A percentile compares a stretch with the other conserved stretches of the same genome.
phyloP scores from a whole-genome alignment of 75 land plant species.

The Sequoiadendron giganteum region DNA sequence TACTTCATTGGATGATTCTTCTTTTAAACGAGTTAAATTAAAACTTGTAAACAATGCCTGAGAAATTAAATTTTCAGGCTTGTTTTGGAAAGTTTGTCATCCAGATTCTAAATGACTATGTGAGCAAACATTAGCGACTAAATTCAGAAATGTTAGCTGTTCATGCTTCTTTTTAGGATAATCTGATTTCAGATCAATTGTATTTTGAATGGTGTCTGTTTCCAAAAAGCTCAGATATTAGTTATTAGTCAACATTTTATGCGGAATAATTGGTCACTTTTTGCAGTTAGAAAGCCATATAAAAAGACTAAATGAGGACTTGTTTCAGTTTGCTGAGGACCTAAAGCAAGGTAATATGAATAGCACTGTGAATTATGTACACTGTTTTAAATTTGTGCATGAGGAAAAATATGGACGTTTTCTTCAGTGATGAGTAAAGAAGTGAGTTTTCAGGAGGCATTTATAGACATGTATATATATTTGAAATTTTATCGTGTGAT shows the following conservation, averaged over 20 bases:
- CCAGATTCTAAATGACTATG: background rate
- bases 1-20: background rate
- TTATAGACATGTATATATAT: background rate
- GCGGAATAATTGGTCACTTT: background rate
- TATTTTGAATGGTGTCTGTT: background rate
- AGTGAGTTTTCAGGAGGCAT: background rate
- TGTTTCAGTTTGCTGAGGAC: constrained; percentile 86
- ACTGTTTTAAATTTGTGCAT: background rate
- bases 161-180: background rate
- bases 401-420: background rate
- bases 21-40: background rate
- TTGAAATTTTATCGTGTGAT: background rate
- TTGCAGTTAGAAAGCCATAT: constrained; percentile 88
- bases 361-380: background rate
- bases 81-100: background rate
- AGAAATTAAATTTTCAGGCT: background rate
- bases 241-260: background rate
- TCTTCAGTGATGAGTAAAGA: background rate
- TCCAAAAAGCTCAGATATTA: background rate
- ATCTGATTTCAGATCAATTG: background rate
- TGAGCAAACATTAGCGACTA: background rate
- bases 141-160: background rate
- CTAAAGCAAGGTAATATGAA: constrained; percentile 76
- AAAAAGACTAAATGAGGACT: constrained; percentile 90
- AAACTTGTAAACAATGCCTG: background rate